phyloP scores from a whole-genome alignment of 371 early-diverging fungal genomes.

The Vairimorpha ceranae region DNA sequence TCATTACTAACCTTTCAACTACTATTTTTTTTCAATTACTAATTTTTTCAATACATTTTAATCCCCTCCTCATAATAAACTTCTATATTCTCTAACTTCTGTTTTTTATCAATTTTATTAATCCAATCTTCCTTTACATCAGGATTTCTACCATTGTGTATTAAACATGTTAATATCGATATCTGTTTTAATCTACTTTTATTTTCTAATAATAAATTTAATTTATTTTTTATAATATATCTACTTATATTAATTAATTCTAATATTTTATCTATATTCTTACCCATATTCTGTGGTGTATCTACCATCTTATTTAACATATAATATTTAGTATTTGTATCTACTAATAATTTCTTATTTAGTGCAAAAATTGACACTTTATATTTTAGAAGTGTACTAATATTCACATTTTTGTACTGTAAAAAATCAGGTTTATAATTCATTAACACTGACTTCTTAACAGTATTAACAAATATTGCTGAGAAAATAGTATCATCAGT shows the following conservation, averaged over 20 bases:
- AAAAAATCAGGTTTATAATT: constrained; percentile 13
- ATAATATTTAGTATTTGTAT: constrained; percentile 23
- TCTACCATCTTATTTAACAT: constrained; percentile 45
- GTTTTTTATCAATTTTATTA: constrained; percentile 4
- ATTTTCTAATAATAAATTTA: constrained; percentile 8
- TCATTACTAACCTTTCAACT: no score
- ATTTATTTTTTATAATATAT: constrained; percentile 11
- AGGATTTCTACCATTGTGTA: constrained; percentile 33
- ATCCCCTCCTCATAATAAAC: constrained; percentile 31
- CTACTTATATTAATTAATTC: constrained; percentile 5
- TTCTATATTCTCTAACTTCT: constrained; percentile 16
- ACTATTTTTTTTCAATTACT: no score
- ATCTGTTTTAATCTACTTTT: constrained; percentile 26
- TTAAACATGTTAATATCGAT: constrained; percentile 12
- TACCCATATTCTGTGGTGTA: constrained; percentile 27
- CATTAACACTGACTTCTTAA: constrained; percentile 11
- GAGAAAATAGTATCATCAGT: constrained; percentile 29
- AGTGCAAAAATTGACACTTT: constrained; percentile 27
- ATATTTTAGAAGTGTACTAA: constrained; percentile 23
- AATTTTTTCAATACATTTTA: neutral
- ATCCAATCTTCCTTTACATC: constrained; percentile 2
- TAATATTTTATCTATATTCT: constrained; percentile 26
- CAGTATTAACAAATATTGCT: constrained; percentile 8
- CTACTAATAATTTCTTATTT: neutral
- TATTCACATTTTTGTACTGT: constrained; percentile 9